Evolutionary conservation across 805 yeast genomes (phyloP), one percentile per base, ranked within the genome.

Genomic region (Hanseniaspora singularis): DNA sequence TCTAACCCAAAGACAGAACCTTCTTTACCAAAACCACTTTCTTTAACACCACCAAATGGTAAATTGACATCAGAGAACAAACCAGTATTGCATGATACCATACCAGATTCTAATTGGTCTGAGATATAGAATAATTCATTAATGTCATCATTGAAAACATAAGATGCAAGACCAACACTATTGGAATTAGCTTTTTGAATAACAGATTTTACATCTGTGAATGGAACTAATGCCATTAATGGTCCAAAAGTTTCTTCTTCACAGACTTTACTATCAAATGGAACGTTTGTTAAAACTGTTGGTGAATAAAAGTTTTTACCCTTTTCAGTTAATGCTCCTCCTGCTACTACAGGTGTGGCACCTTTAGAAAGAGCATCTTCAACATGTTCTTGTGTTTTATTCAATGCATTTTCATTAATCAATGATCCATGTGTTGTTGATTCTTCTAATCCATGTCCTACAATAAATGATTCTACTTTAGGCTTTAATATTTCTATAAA

Each of bases 11-110:
- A 69, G 46, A 71, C 60, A 1, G 80, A 73, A 15, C 83, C 83
- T 60, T 79, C 85, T 61, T 83, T 72, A 28, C 85, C 85, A 57
- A 76, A 77, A 0, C 85, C 85, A 22, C 80, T 73, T 54, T 76
- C 76, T 53, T 76, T 75, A 40, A 78, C 66, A 47, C 85, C 85
- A 28, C 85, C 76, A 50, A 72, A 72, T 51, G 82, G 81, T 39
- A 76, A 55, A 4, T 79, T 64, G 27, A 71, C 68, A 51, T 74
- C 79, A 5, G 78, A 70, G 57, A 74, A 72, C 2, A 72, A 54
- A 45, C 79, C 79, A 8, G 76, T 72, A 60, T 77, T 77, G 38
- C 76, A 75, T 34, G 77, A 67, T 19, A 77, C 80, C 79, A 75
- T 76, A 34, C 83, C 83, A n/a, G 70, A 56, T 58, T 77, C 82